Percentiles rank a stretch among this genome's conserved stretches.
Evolutionary conservation across 495 filamentous ascomycete genomes (phyloP).

Genomic region (Penicillium arizonense): DNA sequence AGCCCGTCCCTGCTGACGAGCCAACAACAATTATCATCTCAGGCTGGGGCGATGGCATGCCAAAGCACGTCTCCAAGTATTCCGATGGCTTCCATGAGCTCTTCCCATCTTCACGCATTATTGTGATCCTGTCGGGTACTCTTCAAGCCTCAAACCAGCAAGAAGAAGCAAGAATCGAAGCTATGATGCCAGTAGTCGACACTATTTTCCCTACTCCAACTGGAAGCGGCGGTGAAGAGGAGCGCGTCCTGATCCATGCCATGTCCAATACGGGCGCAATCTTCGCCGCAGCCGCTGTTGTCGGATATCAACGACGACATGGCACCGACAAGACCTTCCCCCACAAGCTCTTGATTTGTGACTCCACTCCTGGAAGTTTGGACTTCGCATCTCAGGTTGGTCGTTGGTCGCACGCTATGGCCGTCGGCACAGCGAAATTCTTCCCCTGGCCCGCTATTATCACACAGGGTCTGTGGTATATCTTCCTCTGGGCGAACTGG

Average conservation of each 20-base stretch:
- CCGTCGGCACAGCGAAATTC: conserved; percentile 43
- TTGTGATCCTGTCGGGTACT: conserved; percentile 50
- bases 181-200: conserved; percentile 51
- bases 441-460: conserved; percentile 50
- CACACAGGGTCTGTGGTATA: conserved; percentile 44
- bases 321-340: conserved; percentile 38
- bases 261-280: conserved; percentile 55
- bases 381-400: conserved; percentile 46
- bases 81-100: conserved; percentile 50
- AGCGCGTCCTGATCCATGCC: conserved; percentile 43
- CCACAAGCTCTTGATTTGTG: conserved; percentile 44
- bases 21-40: conserved; percentile 39
- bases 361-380: conserved; percentile 52
- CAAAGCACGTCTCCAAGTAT: conserved; percentile 55
- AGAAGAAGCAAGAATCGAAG: conserved; percentile 37
- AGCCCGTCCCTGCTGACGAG: conserved; percentile 14
- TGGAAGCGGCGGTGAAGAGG: conserved; percentile 16
- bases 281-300: conserved; percentile 45
- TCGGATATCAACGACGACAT: conserved; percentile 40
- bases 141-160: conserved; percentile 40
- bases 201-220: conserved; percentile 36
- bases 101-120: conserved; percentile 42
- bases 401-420: conserved; percentile 52
- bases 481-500: conserved; percentile 23
- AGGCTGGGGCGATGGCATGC: conserved; percentile 54